Evolutionary conservation across 208 protist species (phyloP).

Genomic region (Leishmania braziliensis): DNA sequence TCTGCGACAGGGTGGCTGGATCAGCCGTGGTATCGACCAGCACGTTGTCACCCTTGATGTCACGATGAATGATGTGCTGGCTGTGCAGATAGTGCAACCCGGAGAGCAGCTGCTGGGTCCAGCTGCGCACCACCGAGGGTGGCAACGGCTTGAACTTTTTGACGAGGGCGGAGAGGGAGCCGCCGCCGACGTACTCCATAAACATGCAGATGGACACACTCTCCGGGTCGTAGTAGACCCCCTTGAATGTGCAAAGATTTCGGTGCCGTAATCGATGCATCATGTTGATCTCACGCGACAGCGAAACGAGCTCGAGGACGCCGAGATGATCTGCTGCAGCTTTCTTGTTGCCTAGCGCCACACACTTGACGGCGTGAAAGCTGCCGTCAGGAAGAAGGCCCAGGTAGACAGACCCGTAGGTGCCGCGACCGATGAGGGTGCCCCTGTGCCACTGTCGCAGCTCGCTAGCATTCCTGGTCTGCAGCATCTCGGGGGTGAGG

Average conservation of each 20-base stretch:
- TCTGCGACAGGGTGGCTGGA: constrained; percentile 60
- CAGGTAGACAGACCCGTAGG: constrained; percentile 92
- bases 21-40: constrained; percentile 80
- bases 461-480: constrained; percentile 72
- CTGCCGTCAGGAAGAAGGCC: constrained; percentile 80
- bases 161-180: constrained; percentile 80
- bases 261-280: constrained; percentile 90
- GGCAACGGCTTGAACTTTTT: constrained; percentile 90
- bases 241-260: constrained; percentile 93
- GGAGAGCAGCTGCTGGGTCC: constrained; percentile 87
- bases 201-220: constrained; percentile 86
- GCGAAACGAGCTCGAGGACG: constrained; percentile 74
- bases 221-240: constrained; percentile 69
- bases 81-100: constrained; percentile 88
- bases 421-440: constrained; percentile 85
- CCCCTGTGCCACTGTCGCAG: constrained; percentile 79
- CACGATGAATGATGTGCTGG: constrained; percentile 92
- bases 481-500: constrained; percentile 88
- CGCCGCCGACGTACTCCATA: constrained; percentile 94
- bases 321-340: constrained; percentile 53
- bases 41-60: constrained; percentile 93
- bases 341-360: constrained; percentile 57
- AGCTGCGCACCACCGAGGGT: constrained; percentile 79
- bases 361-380: constrained; percentile 91
- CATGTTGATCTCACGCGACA: constrained; percentile 92